phyloP scores from a whole-genome alignment of 1,284 basidiomycete species.

The Wallemia mellicola region DNA sequence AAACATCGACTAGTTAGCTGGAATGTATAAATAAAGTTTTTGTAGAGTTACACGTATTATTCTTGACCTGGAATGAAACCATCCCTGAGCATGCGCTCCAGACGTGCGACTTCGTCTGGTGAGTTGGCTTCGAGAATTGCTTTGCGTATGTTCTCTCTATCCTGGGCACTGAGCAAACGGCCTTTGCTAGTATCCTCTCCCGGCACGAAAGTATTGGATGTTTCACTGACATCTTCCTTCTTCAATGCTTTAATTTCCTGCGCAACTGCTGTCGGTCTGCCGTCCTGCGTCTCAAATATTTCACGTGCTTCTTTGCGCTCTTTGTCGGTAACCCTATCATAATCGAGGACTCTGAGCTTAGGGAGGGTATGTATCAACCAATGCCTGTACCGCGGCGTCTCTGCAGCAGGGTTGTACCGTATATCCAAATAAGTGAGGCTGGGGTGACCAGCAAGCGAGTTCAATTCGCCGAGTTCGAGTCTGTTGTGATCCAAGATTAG shows the following conservation, averaged over 20 bases:
- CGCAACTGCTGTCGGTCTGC: neutral
- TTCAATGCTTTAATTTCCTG: neutral
- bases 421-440: neutral
- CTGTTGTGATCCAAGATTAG: neutral
- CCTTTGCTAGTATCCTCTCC: neutral
- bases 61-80: neutral
- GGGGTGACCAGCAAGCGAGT: neutral
- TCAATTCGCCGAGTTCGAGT: neutral
- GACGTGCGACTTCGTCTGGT: neutral
- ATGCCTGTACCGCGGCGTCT: neutral
- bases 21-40: no score
- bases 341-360: neutral
- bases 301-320: neutral
- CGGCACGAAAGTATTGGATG: neutral
- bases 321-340: neutral
- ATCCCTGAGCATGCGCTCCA: neutral
- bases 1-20: no score
- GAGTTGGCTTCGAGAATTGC: neutral
- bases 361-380: neutral
- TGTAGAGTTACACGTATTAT: neutral
- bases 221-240: neutral
- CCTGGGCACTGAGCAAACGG: neutral
- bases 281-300: neutral
- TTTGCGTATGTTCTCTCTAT: neutral
- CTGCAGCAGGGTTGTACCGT: neutral